Percentiles rank a stretch among this genome's conserved stretches.
Conservation (phyloP, 2,329 filamentous ascomycete species). For the Colletotrichum sp. region DNA sequence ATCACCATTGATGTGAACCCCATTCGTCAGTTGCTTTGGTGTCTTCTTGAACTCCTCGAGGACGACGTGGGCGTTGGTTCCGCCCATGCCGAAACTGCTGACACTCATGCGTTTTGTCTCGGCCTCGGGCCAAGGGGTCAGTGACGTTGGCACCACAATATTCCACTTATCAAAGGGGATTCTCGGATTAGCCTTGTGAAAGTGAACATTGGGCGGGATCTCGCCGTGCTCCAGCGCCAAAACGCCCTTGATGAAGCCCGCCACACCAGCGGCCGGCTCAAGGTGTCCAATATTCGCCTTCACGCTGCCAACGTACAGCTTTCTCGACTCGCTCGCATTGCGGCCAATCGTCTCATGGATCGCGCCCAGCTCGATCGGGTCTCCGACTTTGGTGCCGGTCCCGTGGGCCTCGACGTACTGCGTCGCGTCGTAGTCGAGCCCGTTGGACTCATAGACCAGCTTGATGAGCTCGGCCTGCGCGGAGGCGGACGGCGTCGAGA, state of each 20-base stretch:
- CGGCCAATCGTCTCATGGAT: not conserved
- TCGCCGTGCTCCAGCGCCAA: not conserved
- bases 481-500: conserved; percentile 38
- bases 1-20: not conserved
- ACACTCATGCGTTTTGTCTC: not conserved
- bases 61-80: conserved; percentile 15
- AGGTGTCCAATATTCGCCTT: conserved; percentile 11
- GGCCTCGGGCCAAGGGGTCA: not conserved
- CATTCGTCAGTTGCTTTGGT: not conserved
- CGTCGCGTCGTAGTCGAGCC: not conserved
- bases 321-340: not conserved
- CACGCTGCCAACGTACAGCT: conserved; percentile 17
- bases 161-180: not conserved
- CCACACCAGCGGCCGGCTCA: not conserved
- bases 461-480: conserved; percentile 2
- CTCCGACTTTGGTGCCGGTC: not conserved
- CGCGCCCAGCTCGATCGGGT: not conserved
- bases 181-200: not conserved
- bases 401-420: conserved; percentile 13
- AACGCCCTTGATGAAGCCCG: not conserved
- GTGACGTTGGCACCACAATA: not conserved
- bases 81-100: conserved; percentile 14
- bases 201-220: not conserved
- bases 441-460: conserved; percentile 2
- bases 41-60: not conserved